Evolutionary conservation across 2,329 filamentous ascomycete genomes (phyloP).

Genomic region (Alternaria sp.): DNA sequence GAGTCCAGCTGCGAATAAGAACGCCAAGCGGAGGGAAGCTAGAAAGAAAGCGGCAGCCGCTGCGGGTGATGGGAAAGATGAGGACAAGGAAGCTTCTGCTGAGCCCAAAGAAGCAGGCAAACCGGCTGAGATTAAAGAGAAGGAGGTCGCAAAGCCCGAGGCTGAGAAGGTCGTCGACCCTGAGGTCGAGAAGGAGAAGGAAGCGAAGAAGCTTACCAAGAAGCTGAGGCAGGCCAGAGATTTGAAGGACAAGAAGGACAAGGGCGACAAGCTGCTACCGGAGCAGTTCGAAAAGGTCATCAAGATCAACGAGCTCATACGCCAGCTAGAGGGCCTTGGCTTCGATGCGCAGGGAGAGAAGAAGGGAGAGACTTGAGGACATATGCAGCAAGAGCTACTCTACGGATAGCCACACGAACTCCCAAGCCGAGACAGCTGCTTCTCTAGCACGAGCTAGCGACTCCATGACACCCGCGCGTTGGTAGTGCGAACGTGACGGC

Average conservation of each 20-base stretch:
- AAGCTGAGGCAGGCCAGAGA: constrained; percentile 94
- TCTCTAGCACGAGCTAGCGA: neutral
- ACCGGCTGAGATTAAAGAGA: constrained; percentile 26
- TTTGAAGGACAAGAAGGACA: constrained; percentile 87
- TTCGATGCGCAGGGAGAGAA: constrained; percentile 80
- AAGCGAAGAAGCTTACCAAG: constrained; percentile 88
- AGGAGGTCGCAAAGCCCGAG: constrained; percentile 24
- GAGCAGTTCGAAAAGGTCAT: constrained; percentile 98
- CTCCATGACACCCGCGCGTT: no score
- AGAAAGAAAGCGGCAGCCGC: constrained; percentile 61
- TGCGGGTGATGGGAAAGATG: constrained; percentile 57
- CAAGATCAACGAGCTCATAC: constrained; percentile 91
- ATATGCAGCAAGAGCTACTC: neutral
- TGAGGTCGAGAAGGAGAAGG: constrained; percentile 86
- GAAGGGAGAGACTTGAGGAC: constrained; percentile 49
- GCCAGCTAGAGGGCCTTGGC: constrained; percentile 83
- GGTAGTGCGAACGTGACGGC: neutral
- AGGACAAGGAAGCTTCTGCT: constrained; percentile 50
- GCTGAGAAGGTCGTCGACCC: constrained; percentile 58
- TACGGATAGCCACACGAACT: neutral
- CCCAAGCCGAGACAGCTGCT: neutral
- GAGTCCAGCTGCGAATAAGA: constrained; percentile 73
- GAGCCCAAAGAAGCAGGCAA: constrained; percentile 28
- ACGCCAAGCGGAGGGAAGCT: constrained; percentile 78
- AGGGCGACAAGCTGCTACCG: constrained; percentile 80